A percentile compares a stretch with the other conserved stretches of the same genome.
Evolutionary conservation across 176 grass and related monocot genomes (phyloP).

Genomic region (Alopecurus myosuroides): DNA sequence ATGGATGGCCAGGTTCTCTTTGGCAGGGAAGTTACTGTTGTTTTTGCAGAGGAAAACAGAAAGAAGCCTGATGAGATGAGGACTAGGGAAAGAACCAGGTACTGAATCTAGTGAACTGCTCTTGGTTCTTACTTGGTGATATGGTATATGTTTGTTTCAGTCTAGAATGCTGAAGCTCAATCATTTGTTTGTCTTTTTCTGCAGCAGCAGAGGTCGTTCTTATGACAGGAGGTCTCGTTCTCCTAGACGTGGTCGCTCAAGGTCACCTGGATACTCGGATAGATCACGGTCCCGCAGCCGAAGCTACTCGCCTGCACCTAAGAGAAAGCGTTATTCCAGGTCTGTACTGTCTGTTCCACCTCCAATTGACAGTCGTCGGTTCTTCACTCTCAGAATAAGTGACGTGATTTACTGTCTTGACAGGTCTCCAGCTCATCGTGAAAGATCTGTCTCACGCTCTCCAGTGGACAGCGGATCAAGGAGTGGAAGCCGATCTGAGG

Average conservation of each 20-base stretch:
- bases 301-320: constrained; percentile 56
- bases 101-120: background rate
- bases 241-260: constrained; percentile 30
- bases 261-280: constrained; percentile 26
- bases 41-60: constrained; percentile 90
- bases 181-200: background rate
- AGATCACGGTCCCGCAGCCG: constrained; percentile 41
- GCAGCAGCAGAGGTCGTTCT: constrained; percentile 16
- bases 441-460: constrained; percentile 36
- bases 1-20: constrained; percentile 85
- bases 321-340: constrained; percentile 36
- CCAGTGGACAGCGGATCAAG: constrained; percentile 38
- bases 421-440: constrained; percentile 41
- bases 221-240: constrained; percentile 27
- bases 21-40: constrained; percentile 79
- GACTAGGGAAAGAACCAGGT: constrained; percentile 58
- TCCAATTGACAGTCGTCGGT: background rate
- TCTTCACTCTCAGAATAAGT: background rate
- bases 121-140: background rate
- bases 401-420: background rate
- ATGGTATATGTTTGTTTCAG: background rate
- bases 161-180: background rate
- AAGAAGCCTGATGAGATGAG: constrained; percentile 88
- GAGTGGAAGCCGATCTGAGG: constrained; percentile 28
- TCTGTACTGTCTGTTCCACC: background rate